Conservation (phyloP, 176 grass and related monocot species). For the Rhipidocladum racemiflorum region DNA sequence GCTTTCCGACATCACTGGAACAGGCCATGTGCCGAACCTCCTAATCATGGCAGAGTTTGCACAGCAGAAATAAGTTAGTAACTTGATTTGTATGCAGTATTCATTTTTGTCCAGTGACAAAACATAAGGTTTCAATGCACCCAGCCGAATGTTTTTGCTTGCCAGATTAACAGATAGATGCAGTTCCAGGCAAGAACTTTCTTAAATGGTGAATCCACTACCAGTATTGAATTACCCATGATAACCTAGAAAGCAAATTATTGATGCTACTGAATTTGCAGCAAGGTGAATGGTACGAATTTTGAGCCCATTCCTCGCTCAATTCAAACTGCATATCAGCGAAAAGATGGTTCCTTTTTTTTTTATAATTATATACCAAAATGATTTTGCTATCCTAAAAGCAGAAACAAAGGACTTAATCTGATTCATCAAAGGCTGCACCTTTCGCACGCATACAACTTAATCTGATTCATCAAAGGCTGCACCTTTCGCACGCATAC, state of each 20-base stretch:
- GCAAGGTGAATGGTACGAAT: not conserved
- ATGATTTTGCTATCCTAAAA: not conserved
- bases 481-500: not conserved
- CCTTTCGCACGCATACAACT: not conserved
- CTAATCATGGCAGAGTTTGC: constrained; percentile 36
- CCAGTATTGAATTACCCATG: not conserved
- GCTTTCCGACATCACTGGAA: constrained; percentile 64
- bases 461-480: not conserved
- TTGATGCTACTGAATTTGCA: not conserved
- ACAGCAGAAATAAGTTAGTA: constrained; percentile 17
- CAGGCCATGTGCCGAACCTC: constrained; percentile 93
- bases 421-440: not conserved
- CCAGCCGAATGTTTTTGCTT: not conserved
- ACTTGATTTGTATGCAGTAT: not conserved
- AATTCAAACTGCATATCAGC: not conserved
- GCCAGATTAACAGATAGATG: too few relatives aligned
- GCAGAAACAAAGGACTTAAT: not conserved
- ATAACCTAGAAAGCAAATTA: not conserved
- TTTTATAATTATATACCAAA: not conserved
- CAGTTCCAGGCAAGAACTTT: not conserved
- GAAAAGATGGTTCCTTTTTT: not conserved
- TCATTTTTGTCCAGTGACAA: not conserved
- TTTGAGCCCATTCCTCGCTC: not conserved
- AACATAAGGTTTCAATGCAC: not conserved
- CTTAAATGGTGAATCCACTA: not conserved